These are phyloP conservation scores for Suhomyces maxii DNA, from an alignment of 1,139 yeast genomes.

Conservation along the genomic window DNA sequence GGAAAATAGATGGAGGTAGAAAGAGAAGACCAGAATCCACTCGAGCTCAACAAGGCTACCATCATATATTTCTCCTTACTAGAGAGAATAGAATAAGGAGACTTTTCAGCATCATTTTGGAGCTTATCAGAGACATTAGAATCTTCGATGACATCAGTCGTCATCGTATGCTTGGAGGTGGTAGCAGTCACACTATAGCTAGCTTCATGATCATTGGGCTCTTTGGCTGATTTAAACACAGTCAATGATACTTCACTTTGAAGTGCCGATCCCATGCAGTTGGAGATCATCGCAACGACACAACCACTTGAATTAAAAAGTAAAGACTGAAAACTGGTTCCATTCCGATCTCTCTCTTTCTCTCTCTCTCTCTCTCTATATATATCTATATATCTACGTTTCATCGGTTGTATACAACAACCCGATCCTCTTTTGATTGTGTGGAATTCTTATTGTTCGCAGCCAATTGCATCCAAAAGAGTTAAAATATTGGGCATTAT, in stretches of 20 bases:
- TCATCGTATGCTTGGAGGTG: too few species aligned
- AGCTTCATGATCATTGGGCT: not conserved
- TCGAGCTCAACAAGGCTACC: conserved; percentile 21
- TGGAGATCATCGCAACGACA: too few species aligned
- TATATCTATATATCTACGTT: too few species aligned
- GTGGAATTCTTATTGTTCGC: conserved; percentile 5
- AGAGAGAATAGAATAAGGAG: conserved; percentile 17
- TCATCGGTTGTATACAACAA: too few species aligned
- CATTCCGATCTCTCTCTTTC: too few species aligned
- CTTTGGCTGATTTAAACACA: too few species aligned
- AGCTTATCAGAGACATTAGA: not conserved
- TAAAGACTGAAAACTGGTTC: too few species aligned
- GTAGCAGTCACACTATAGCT: not conserved
- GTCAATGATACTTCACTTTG: too few species aligned
- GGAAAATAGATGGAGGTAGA: conserved; percentile 76
- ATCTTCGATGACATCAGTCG: not conserved
- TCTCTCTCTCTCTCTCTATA: too few species aligned
- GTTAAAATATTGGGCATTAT: conserved; percentile 1
- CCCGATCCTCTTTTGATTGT: too few species aligned
- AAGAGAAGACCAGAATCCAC: conserved; percentile 61
- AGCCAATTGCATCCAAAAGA: conserved; percentile 8
- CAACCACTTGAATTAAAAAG: too few species aligned
- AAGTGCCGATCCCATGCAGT: too few species aligned
- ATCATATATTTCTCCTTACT: conserved; percentile 21
- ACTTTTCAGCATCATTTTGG: not conserved